A percentile compares a stretch with the other conserved stretches of the same genome.
Conservation (phyloP, 2,329 filamentous ascomycete species). For the Ophiosphaerella herpotricha region DNA sequence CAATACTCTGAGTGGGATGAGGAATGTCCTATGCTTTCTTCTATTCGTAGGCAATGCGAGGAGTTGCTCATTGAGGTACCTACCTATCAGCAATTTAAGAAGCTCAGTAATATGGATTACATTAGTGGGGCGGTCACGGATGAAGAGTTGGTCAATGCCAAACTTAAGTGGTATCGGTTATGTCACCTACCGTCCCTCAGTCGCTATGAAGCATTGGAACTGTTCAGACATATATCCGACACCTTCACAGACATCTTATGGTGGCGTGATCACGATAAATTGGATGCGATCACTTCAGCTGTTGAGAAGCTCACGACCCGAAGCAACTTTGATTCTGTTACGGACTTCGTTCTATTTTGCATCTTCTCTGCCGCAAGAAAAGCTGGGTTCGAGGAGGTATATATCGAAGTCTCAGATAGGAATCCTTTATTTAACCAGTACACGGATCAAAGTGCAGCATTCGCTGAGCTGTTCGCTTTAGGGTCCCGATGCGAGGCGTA, state of each 20-base stretch:
- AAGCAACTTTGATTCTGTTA: slow-evolving; percentile 34
- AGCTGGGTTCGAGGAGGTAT: slow-evolving; percentile 65
- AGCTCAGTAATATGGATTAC: slow-evolving; percentile 44
- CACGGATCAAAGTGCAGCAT: slow-evolving; percentile 66
- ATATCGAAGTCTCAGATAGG: slow-evolving; percentile 65
- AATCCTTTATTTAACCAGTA: slow-evolving; percentile 66
- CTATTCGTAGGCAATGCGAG: slow-evolving; percentile 34
- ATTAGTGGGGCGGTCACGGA: slow-evolving; percentile 34
- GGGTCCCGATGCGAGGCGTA: slow-evolving; percentile 67
- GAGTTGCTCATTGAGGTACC: slow-evolving; percentile 43
- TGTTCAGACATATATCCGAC: slow-evolving; percentile 39
- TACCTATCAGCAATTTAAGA: slow-evolving; percentile 42
- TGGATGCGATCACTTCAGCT: slow-evolving; percentile 38
- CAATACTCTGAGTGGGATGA: slow-evolving; percentile 39
- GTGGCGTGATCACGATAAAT: slow-evolving; percentile 32
- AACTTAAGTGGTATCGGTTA: slow-evolving; percentile 44
- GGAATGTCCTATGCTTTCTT: slow-evolving; percentile 34
- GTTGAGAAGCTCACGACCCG: slow-evolving; percentile 29
- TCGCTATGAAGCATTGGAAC: slow-evolving; percentile 26
- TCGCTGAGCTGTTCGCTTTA: slow-evolving; percentile 66
- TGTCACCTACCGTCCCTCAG: slow-evolving; percentile 30
- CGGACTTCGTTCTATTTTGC: slow-evolving; percentile 61
- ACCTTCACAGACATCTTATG: slow-evolving; percentile 35
- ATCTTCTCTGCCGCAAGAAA: slow-evolving; percentile 63
- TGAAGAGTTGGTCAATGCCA: slow-evolving; percentile 35